These are phyloP conservation scores for Adiantum capillusveneris DNA, from an alignment of 75 land plant genomes.

Conservation along the genomic window DNA sequence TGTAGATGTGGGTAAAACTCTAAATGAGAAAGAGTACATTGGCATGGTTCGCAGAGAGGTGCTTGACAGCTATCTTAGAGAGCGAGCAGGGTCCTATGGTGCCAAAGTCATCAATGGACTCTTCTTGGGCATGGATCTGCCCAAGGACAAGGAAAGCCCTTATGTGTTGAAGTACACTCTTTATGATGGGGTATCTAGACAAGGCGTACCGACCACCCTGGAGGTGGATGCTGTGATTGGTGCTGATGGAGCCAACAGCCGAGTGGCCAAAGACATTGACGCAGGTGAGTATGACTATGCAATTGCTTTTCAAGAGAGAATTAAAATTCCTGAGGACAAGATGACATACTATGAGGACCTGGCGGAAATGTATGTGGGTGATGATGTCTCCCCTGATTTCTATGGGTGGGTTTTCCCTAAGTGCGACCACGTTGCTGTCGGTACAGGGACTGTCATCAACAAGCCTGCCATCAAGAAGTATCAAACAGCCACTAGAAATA, in stretches of 20 bases:
- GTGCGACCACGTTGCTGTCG: conserved; percentile 97
- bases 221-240: conserved; percentile 95
- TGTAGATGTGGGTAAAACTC: conserved; percentile 88
- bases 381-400: conserved; percentile 97
- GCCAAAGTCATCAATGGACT: conserved; percentile 66
- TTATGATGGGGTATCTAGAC: conserved; percentile 31
- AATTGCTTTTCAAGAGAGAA: conserved; percentile 95
- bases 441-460: conserved; percentile 88
- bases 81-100: conserved; percentile 55
- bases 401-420: conserved; percentile 99
- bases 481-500: conserved; percentile 55
- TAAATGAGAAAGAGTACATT: conserved; percentile 75
- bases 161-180: conserved; percentile 53
- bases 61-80: conserved; percentile 70
- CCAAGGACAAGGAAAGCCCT: conserved; percentile 37
- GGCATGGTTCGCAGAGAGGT: conserved; percentile 96
- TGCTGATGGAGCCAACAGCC: conserved; percentile 91
- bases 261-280: conserved; percentile 79
- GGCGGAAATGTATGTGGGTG: conserved; percentile 98
- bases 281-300: conserved; percentile 95
- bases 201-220: conserved; percentile 34
- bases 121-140: conserved; percentile 58
- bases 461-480: conserved; percentile 84
- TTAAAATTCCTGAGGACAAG: conserved; percentile 82
- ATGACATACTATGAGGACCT: conserved; percentile 90